Base-by-base conservation (phyloP, 2,329 filamentous ascomycete species). In the Phaeoacremonium minimum region DNA sequence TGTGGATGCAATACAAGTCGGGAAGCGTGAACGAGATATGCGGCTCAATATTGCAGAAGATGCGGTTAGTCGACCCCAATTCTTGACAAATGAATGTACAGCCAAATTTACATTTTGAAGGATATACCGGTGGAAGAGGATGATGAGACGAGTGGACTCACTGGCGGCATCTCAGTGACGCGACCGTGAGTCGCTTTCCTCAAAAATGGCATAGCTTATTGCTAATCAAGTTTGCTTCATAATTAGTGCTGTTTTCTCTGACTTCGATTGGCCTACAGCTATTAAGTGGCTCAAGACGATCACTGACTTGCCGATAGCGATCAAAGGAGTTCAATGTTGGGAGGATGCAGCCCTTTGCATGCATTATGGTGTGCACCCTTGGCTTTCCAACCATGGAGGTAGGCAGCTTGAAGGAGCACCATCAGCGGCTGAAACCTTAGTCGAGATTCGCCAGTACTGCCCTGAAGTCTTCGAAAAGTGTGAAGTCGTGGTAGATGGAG, bases 341-440 rank as follows among this genome's bases (percentile, higher is more conserved):
- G 37, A 39, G 28, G 37, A 39, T 15, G 37, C 37, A 7, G 17
- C 12, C 13, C 22, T 39, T 5, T 32, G 28, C 13, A 26, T 22
- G 20, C 15, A 39, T 14, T 28, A 35, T 18, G 33, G 33, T 29
- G 32, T 29, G 6, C 37, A 39, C 30, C 29, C 30, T 6, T 61
- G 58, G 49, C 50, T 66, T 7, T 61, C 56, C 28, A 66, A 67
- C 48, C 63, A 66, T 43, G 63, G 63, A 17, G 60, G 58, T 6
- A 53, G 64, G 13, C 61, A 66, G 41, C 53, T 66, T 1, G 63
- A 66, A 39, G 44, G 61, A 39, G 55, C 60, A 41, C 57, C 57
- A 2, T 46, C 49, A 4, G 47, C 57, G 8, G 41, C 61, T 15
- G 57, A 60, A 40, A 53, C 53, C 28, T 48, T 50, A 16, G 49